Base-by-base conservation (phyloP, 352 stramenopile species). In the Phytophthora sojae region DNA sequence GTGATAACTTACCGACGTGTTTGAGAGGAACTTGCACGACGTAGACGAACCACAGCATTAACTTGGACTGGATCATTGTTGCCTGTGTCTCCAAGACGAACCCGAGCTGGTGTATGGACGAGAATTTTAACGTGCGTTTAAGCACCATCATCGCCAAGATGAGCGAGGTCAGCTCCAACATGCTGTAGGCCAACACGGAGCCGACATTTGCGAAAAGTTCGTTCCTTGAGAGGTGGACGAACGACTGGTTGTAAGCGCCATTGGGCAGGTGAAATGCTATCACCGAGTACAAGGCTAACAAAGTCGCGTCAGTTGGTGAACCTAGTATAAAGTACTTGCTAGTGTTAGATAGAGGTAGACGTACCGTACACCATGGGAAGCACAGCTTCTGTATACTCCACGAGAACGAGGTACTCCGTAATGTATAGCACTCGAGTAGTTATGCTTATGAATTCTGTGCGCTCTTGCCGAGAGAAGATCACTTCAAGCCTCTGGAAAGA, bases 331-430 rank as follows among this genome's bases (percentile, higher is more conserved):
- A 15, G 5, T 42, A 42, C 15, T 4, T 42, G 35, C 35, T 15
- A 42, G 35, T 42, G 35, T 14, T 21, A 21, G 21, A 21, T 37
- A 12, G 1, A 45, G 42, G 3, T 59, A 32, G 15, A 52, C 56
- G 37, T 56, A 77, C 69, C 44, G 26, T 80, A 80, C 6, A 83
- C 59, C 12, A 65, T 37, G 8, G 76, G 67, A 15, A 83, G 61
- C 12, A 74, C 60, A 3, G 76, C 71, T 35, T 79, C 70, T 4
- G 66, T 71, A 37, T 77, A 81, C 55, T 81, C 76, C n/a, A 74
- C 64, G 17, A 81, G 64, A 14, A 79, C 37, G 25, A 80, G 30
- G 21, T 75, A 84, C 64, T 84, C 73, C 14, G 70, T 71, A 15
- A 73, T 70, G n/a, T 71, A 65, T 3, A 79, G 62, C 15, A 78